These are phyloP conservation scores for Trametes gibbosa DNA, from an alignment of 768 basidiomycete species.

Conservation along the genomic window DNA sequence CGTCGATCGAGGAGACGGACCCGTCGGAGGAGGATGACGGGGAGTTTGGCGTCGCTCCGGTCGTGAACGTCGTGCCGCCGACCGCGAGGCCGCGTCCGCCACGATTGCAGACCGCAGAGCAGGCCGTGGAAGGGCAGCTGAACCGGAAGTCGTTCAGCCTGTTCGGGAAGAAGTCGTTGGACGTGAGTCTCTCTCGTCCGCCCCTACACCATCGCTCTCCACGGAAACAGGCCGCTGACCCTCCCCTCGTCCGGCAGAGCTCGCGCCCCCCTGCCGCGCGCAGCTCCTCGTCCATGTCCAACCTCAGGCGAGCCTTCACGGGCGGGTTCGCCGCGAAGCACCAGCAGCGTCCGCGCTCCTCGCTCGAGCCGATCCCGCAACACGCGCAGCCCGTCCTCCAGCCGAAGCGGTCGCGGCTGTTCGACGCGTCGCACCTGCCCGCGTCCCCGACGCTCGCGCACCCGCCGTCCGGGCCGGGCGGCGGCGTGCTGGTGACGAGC, in stretches of 20 bases:
- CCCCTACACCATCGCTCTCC: too few species aligned
- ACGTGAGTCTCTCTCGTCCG: constrained; percentile 8
- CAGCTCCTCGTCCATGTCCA: constrained; percentile 39
- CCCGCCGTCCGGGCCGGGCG: constrained; percentile 1
- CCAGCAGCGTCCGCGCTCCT: constrained; percentile 22
- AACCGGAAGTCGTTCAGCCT: constrained; percentile 33
- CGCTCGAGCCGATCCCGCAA: constrained; percentile 30
- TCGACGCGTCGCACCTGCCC: constrained; percentile 8
- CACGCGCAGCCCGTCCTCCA: constrained; percentile 25
- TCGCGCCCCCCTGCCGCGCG: constrained; percentile 13
- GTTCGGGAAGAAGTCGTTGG: constrained; percentile 16
- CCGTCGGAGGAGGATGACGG: constrained; percentile 7
- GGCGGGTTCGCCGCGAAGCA: constrained; percentile 29
- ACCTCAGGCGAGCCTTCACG: constrained; percentile 45
- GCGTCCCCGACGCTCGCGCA: constrained; percentile 7
- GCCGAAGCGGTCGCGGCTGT: not conserved
- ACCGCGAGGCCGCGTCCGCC: not conserved
- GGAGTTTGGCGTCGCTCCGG: not conserved
- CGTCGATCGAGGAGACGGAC: constrained; percentile 15
- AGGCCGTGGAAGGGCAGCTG: constrained; percentile 19
- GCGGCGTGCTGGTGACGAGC: not conserved
- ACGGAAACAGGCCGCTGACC: too few species aligned
- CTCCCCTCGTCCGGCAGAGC: not conserved
- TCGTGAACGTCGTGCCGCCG: not conserved
- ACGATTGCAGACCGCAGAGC: constrained; percentile 9